Evolutionary conservation across 2,329 filamentous ascomycete species (phyloP).

Genomic region (Sporothrix dimorphospora): DNA sequence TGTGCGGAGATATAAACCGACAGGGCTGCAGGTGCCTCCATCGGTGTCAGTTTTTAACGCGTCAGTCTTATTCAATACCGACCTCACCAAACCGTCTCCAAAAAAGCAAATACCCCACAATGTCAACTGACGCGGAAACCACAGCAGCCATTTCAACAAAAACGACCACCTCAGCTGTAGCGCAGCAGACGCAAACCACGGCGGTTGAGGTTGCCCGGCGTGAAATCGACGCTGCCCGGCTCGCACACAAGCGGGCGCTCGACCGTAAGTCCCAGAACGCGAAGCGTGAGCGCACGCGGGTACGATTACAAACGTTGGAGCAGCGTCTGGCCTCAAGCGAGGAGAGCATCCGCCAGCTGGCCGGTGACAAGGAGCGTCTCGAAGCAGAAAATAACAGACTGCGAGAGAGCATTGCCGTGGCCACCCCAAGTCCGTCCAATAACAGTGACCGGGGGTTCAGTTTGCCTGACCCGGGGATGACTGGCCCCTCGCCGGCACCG

Average conservation of each 20-base stretch:
- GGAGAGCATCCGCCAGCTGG: not conserved
- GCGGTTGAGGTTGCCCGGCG: not conserved
- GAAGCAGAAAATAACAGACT: not conserved
- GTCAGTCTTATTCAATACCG: slow-evolving; percentile 6
- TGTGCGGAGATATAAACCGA: not conserved
- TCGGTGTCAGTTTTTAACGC: slow-evolving; percentile 3
- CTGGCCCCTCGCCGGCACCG: not conserved
- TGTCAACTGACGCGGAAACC: slow-evolving; percentile 5
- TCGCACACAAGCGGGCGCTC: slow-evolving; percentile 17
- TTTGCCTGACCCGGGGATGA: not conserved
- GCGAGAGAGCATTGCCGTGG: not conserved
- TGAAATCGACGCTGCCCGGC: slow-evolving; percentile 10
- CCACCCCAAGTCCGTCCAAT: not conserved
- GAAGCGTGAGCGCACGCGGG: slow-evolving; percentile 9
- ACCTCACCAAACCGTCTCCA: not conserved
- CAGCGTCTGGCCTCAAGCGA: not conserved
- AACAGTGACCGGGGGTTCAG: not conserved
- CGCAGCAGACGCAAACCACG: not conserved
- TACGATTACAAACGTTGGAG: slow-evolving; percentile 1
- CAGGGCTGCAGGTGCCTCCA: not conserved
- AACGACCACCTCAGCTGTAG: not conserved
- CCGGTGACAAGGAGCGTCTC: not conserved
- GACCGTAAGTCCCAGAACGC: slow-evolving; percentile 21
- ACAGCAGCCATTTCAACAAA: not conserved
- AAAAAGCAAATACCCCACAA: not conserved